phyloP scores from a whole-genome alignment of 2,329 filamentous ascomycete genomes.

The Epicoccum sorghinum region DNA sequence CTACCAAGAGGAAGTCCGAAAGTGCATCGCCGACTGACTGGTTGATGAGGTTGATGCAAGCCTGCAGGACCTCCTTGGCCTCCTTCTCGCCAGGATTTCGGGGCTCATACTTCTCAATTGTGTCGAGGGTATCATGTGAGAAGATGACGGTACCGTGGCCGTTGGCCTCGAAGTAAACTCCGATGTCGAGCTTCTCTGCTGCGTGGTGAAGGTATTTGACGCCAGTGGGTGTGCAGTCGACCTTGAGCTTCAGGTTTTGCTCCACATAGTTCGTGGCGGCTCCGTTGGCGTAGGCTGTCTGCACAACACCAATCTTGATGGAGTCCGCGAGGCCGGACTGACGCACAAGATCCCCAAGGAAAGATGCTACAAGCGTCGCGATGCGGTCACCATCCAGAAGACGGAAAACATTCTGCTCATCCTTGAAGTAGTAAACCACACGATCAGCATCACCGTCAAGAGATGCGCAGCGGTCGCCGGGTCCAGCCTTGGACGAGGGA shows the following conservation, averaged over 20 bases:
- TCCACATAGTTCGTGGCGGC: slow-evolving; percentile 91
- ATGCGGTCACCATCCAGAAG: slow-evolving; percentile 97
- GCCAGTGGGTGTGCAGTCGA: slow-evolving; percentile 91
- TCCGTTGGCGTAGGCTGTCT: slow-evolving; percentile 97
- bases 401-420: slow-evolving; percentile 81
- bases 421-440: slow-evolving; percentile 91
- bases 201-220: slow-evolving; percentile 98
- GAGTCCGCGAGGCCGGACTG: slow-evolving; percentile 79
- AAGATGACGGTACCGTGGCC: slow-evolving; percentile 97
- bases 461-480: slow-evolving; percentile 82
- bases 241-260: slow-evolving; percentile 84
- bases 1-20: slow-evolving; percentile 93
- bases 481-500: slow-evolving; percentile 76
- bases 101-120: slow-evolving; percentile 79
- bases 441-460: slow-evolving; percentile 96
- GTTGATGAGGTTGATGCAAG: slow-evolving; percentile 91
- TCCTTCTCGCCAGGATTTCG: slow-evolving; percentile 91
- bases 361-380: slow-evolving; percentile 89
- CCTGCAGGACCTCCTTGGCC: slow-evolving; percentile 82
- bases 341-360: slow-evolving; percentile 86
- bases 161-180: slow-evolving; percentile 98
- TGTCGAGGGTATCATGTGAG: slow-evolving; percentile 79
- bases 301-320: slow-evolving; percentile 90
- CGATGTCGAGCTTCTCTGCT: slow-evolving; percentile 92
- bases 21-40: slow-evolving; percentile 96